These are phyloP conservation scores for Aphanomyces invadans DNA, from an alignment of 352 stramenopile genomes.

Conservation along the genomic window DNA sequence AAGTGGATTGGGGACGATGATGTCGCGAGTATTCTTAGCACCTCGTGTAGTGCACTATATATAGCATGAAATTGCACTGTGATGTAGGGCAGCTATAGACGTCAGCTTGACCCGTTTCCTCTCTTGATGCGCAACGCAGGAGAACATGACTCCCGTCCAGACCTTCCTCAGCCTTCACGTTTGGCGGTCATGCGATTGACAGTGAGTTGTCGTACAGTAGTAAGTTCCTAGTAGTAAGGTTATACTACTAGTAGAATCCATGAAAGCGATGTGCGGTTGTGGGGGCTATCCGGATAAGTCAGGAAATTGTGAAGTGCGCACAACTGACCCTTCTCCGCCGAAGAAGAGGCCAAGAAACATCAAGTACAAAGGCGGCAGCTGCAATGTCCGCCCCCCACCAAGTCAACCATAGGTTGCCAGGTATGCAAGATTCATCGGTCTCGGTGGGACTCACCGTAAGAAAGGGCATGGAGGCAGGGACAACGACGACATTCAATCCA, in stretches of 20 bases:
- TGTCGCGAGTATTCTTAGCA: background rate
- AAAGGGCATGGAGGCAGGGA: background rate
- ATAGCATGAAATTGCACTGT: background rate
- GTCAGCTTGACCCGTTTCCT: no score
- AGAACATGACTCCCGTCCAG: no score
- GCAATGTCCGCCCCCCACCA: conserved; percentile 4
- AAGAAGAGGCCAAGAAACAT: conserved; percentile 4
- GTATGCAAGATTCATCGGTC: background rate
- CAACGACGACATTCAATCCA: background rate
- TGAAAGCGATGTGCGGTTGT: background rate
- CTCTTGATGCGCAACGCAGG: no score
- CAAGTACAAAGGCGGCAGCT: background rate
- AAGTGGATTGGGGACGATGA: no score
- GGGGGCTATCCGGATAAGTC: background rate
- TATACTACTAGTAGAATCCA: background rate
- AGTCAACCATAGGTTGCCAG: conserved; percentile 1
- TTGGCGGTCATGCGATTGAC: no score
- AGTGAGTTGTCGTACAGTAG: no score
- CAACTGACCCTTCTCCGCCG: conserved; percentile 11
- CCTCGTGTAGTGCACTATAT: background rate
- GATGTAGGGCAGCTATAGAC: no score
- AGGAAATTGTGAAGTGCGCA: background rate
- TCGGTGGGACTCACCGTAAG: background rate
- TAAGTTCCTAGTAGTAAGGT: background rate
- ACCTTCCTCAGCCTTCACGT: no score